A percentile compares a stretch with the other conserved stretches of the same genome.
phyloP scores from a whole-genome alignment of 495 filamentous ascomycete species.

The Penicillium canariense region DNA sequence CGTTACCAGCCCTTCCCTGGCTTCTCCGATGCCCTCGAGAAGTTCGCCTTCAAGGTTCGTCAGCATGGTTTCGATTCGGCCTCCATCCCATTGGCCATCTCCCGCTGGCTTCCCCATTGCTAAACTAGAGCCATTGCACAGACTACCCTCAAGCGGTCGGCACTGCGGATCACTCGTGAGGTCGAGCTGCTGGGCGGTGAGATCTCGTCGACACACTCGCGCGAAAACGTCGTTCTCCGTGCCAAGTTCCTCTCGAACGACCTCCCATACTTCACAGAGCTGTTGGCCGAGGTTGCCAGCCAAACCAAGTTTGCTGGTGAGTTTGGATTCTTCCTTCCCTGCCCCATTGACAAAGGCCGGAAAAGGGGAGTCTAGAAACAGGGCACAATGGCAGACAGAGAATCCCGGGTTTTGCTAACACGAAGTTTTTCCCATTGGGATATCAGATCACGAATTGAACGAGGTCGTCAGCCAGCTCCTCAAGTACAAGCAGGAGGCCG shows the following conservation, averaged over 20 bases:
- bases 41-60: constrained; percentile 94
- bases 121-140: constrained; percentile 35
- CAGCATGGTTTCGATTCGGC: constrained; percentile 5
- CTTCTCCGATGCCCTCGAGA: constrained; percentile 82
- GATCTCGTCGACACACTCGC: constrained; percentile 79
- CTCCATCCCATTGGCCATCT: constrained; percentile 21
- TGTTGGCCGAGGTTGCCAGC: constrained; percentile 86
- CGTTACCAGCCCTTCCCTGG: constrained; percentile 88
- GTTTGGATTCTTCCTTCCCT: constrained; percentile 32
- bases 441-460: constrained; percentile 76
- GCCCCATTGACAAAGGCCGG: neutral
- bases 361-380: neutral
- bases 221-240: constrained; percentile 86
- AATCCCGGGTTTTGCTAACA: constrained; percentile 11
- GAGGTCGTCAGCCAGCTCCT: constrained; percentile 79
- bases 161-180: constrained; percentile 89
- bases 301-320: constrained; percentile 82
- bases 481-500: constrained; percentile 64
- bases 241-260: constrained; percentile 94
- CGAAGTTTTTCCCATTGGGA: constrained; percentile 4
- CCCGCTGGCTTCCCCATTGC: neutral
- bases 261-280: constrained; percentile 95
- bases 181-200: constrained; percentile 88
- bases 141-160: constrained; percentile 82
- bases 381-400: neutral